Percentiles rank a stretch among this genome's conserved stretches.
Evolutionary conservation across 495 filamentous ascomycete genomes (phyloP).

Genomic region (Penicillium pulvis): DNA sequence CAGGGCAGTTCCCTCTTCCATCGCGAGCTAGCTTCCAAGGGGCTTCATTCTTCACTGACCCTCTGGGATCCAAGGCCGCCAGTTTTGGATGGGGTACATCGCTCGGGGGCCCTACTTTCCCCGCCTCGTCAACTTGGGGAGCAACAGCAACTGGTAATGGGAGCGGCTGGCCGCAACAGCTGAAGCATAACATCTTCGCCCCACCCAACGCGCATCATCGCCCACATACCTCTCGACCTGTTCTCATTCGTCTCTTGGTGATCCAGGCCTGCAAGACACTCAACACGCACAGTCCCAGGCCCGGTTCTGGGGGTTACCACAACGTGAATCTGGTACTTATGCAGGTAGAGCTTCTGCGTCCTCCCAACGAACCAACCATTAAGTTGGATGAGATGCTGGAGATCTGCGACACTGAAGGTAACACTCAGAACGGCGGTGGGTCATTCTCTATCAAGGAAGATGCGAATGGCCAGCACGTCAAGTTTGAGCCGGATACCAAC

Average conservation of each 20-base stretch:
- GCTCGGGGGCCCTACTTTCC: slow-evolving; percentile 46
- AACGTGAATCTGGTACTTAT: slow-evolving; percentile 64
- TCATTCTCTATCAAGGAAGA: slow-evolving; percentile 67
- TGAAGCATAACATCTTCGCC: slow-evolving; percentile 52
- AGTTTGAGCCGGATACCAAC: slow-evolving; percentile 59
- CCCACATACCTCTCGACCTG: slow-evolving; percentile 52
- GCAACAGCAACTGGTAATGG: slow-evolving; percentile 40
- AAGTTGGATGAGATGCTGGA: slow-evolving; percentile 75
- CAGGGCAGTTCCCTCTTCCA: slow-evolving; percentile 37
- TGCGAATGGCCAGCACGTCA: slow-evolving; percentile 56
- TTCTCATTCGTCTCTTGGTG: slow-evolving; percentile 58
- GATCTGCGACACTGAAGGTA: slow-evolving; percentile 90
- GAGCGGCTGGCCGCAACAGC: slow-evolving; percentile 42
- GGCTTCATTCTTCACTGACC: slow-evolving; percentile 53
- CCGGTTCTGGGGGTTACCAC: slow-evolving; percentile 57
- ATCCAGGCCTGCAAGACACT: slow-evolving; percentile 61
- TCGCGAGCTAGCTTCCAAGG: slow-evolving; percentile 49
- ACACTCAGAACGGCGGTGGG: slow-evolving; percentile 83
- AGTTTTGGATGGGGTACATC: slow-evolving; percentile 41
- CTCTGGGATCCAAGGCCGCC: slow-evolving; percentile 42
- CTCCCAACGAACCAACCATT: slow-evolving; percentile 58
- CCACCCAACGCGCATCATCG: slow-evolving; percentile 46
- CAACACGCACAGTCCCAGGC: slow-evolving; percentile 42
- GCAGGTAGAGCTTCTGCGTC: slow-evolving; percentile 63
- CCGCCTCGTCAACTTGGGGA: slow-evolving; percentile 45